Base-by-base conservation (phyloP, 2,329 filamentous ascomycete species). In the Exophiala sideris region DNA sequence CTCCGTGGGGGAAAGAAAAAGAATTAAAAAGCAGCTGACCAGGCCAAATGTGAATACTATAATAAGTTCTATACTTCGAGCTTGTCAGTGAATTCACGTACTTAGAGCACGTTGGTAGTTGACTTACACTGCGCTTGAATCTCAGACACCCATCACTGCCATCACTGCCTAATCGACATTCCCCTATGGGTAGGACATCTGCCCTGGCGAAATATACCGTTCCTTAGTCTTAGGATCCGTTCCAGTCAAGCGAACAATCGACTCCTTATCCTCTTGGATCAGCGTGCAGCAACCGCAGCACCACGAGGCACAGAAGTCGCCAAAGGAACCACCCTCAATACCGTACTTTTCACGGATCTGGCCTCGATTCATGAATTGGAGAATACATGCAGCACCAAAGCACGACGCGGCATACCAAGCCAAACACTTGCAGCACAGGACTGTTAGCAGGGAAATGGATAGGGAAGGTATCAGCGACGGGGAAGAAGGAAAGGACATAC, bases 241-340 rank as follows among this genome's bases (percentile, higher is more conserved):
- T 38, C 41, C 41, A n/a, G 58, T 62, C 8, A 39, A 53, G 32
- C 62, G 44, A 11, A 64, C 56, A 21, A 61, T 52, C 10, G 65
- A 74, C 63, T 84, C 81, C 60, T 81, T 80, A 64, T 83, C 79
- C 52, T 83, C 75, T 70, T 85, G 82, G 58, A 83, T 73, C 53
- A 83, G 67, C 5, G 74, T 72, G 63, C 81, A 84, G 73, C 79
- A 83, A 34, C 71, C 65, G 65, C 81, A 84, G 70, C 76, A 84
- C 66, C 71, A 82, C 11, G 75, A 69, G n/a, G 70, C 66, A 61
- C 76, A 77, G 68, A 74, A 84, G 65, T 84, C 81, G 33, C 67
- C 67, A 54, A 66, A 66, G 35, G 71, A 72, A 45, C 69, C 72
- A 34, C 81, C 80, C 42, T 77, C 66, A 63, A 84, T 82, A 59